phyloP scores from a whole-genome alignment of 2,329 filamentous ascomycete species.

The Fusarium annulatum region DNA sequence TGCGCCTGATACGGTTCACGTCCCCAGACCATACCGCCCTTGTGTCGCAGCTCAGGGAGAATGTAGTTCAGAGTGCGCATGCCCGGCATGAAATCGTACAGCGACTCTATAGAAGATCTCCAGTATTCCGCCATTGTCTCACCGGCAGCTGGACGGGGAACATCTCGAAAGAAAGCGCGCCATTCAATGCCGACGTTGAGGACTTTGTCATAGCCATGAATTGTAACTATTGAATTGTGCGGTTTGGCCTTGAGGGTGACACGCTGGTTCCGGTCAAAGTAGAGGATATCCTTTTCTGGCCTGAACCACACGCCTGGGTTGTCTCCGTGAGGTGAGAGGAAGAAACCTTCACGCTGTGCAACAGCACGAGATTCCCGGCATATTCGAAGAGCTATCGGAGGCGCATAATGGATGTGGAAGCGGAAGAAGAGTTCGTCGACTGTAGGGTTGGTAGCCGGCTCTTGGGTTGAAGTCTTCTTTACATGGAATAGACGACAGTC shows the following conservation, averaged over 20 bases:
- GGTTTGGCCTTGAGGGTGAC: conserved; percentile 28
- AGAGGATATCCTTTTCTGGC: conserved; percentile 44
- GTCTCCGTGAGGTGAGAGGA: conserved; percentile 27
- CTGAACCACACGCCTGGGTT: conserved; percentile 44
- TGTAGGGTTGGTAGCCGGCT: not conserved
- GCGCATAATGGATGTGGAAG: conserved; percentile 40
- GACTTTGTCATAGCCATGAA: conserved; percentile 41
- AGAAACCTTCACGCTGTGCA: conserved; percentile 43
- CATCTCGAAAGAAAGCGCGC: conserved; percentile 46
- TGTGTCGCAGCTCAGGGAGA: conserved; percentile 42
- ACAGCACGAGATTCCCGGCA: conserved; percentile 45
- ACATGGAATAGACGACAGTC: conserved; percentile 47
- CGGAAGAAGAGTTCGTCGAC: conserved; percentile 15
- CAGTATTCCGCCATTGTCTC: conserved; percentile 39
- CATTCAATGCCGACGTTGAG: conserved; percentile 46
- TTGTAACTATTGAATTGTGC: conserved; percentile 4
- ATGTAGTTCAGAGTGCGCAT: conserved; percentile 44
- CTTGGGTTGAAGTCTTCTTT: conserved; percentile 18
- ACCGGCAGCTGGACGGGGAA: conserved; percentile 35
- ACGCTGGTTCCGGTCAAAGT: conserved; percentile 45
- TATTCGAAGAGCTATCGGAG: conserved; percentile 32
- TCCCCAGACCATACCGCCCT: conserved; percentile 42
- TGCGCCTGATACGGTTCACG: conserved; percentile 44
- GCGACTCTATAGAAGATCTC: conserved; percentile 27
- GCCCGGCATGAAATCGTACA: conserved; percentile 42